A percentile compares a stretch with the other conserved stretches of the same genome.
Evolutionary conservation across 805 yeast species (phyloP).

Genomic region (Starmerella scarabaei): DNA sequence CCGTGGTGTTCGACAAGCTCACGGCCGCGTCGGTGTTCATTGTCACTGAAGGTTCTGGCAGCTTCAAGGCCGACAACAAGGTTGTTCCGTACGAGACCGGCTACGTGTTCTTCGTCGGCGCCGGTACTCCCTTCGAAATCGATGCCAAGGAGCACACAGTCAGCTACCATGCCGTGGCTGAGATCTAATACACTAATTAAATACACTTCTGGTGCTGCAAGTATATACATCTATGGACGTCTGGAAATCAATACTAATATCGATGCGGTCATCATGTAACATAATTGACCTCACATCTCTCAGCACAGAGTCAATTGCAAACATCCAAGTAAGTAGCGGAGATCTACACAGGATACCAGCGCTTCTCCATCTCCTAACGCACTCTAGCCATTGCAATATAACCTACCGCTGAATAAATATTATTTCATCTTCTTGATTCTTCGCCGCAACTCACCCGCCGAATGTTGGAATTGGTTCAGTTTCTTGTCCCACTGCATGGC

Average conservation of each 20-base stretch:
- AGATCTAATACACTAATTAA: no score
- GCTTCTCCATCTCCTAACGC: no score
- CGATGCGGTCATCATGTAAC: not conserved
- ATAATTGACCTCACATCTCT: not conserved
- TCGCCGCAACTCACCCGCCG: constrained; percentile 69
- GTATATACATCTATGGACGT: not conserved
- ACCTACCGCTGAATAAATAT: not conserved
- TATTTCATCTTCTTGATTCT: constrained; percentile 41
- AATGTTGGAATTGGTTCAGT: constrained; percentile 68
- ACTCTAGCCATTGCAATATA: no score
- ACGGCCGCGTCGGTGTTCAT: constrained; percentile 83
- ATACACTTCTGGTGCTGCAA: not conserved
- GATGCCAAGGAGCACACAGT: constrained; percentile 37
- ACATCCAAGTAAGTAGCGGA: not conserved
- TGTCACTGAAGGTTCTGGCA: constrained; percentile 70
- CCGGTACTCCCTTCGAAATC: constrained; percentile 54
- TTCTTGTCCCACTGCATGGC: constrained; percentile 89
- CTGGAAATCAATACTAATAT: not conserved
- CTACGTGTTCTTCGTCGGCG: constrained; percentile 72
- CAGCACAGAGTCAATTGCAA: not conserved
- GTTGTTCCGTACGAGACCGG: constrained; percentile 51
- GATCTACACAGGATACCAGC: no score
- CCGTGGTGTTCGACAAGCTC: constrained; percentile 46
- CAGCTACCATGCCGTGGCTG: constrained; percentile 83
- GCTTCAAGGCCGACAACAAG: constrained; percentile 31